Percentiles rank a stretch among this genome's conserved stretches.
phyloP scores from a whole-genome alignment of 768 basidiomycete species.

The Hericium rajendrae region DNA sequence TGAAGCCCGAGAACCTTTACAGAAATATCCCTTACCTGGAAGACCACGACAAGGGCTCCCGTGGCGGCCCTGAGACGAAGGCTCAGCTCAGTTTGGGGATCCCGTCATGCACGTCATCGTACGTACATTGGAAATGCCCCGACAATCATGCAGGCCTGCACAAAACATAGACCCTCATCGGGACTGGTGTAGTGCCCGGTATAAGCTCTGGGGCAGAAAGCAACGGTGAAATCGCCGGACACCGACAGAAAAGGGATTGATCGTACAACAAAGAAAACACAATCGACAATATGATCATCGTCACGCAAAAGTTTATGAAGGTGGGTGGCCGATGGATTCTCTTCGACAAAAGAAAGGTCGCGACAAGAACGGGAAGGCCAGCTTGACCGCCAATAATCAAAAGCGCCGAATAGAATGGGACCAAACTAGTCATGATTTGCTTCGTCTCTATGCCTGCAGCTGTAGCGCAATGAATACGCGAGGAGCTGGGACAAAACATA shows the following conservation, averaged over 20 bases:
- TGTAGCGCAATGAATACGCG: neutral
- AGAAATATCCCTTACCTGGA: slow-evolving; percentile 25
- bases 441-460: neutral
- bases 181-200: slow-evolving; percentile 21
- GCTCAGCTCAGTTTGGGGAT: neutral
- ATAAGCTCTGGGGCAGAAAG: slow-evolving; percentile 18
- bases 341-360: slow-evolving; percentile 34
- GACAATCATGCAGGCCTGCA: slow-evolving; percentile 44
- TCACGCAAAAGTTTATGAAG: slow-evolving; percentile 47
- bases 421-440: slow-evolving; percentile 17
- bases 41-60: slow-evolving; percentile 31
- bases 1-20: neutral
- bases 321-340: slow-evolving; percentile 38
- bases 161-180: slow-evolving; percentile 30
- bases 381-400: slow-evolving; percentile 45
- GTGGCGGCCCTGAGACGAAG: slow-evolving; percentile 28
- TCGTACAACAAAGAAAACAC: slow-evolving; percentile 42
- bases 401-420: slow-evolving; percentile 33
- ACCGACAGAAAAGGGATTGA: neutral
- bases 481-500: too few species aligned
- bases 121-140: slow-evolving; percentile 46
- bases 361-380: slow-evolving; percentile 38
- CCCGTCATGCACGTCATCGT: neutral
- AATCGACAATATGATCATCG: slow-evolving; percentile 47
- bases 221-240: too few species aligned